A percentile compares a stretch with the other conserved stretches of the same genome.
Evolutionary conservation across 106 monocot species (phyloP).

Genomic region (Apostasia shenzhenica): DNA sequence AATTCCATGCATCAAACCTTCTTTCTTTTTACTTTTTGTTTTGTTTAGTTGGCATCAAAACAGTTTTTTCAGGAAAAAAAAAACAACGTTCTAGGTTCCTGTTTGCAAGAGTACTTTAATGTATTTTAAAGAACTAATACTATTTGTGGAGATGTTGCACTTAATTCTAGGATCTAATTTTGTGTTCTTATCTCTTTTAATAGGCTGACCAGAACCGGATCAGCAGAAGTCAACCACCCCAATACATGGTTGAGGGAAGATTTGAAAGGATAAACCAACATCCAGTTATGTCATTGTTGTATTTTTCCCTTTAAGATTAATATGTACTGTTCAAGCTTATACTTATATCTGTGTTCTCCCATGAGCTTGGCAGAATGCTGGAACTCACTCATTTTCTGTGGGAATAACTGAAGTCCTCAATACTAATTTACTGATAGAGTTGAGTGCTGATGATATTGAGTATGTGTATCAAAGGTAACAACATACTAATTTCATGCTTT

Average conservation of each 20-base stretch:
- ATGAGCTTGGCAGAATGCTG: slow-evolving; percentile 51
- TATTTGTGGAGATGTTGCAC: neutral
- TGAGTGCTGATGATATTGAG: slow-evolving; percentile 94
- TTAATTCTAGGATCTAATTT: neutral
- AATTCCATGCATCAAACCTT: too few species aligned
- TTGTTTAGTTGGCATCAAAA: too few species aligned
- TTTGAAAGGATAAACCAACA: slow-evolving; percentile 97
- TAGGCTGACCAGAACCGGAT: slow-evolving; percentile 81
- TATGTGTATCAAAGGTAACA: slow-evolving; percentile 92
- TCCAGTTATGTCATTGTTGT: slow-evolving; percentile 46
- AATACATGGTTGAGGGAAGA: slow-evolving; percentile 68
- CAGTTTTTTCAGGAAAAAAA: too few species aligned
- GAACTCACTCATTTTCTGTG: slow-evolving; percentile 84
- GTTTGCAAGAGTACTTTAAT: too few species aligned
- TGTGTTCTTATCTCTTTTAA: slow-evolving; percentile 5
- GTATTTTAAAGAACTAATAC: too few species aligned
- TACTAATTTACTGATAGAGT: slow-evolving; percentile 74
- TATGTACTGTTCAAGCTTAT: slow-evolving; percentile 4
- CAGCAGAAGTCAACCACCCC: slow-evolving; percentile 61
- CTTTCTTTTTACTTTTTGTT: too few species aligned
- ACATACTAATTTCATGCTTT: neutral
- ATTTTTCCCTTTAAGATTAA: slow-evolving; percentile 3
- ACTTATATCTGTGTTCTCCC: neutral
- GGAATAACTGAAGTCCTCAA: slow-evolving; percentile 90
- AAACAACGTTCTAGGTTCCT: too few species aligned